Base-by-base conservation (phyloP, 208 protist genomes). In the Acanthamoeba castellanii region DNA sequence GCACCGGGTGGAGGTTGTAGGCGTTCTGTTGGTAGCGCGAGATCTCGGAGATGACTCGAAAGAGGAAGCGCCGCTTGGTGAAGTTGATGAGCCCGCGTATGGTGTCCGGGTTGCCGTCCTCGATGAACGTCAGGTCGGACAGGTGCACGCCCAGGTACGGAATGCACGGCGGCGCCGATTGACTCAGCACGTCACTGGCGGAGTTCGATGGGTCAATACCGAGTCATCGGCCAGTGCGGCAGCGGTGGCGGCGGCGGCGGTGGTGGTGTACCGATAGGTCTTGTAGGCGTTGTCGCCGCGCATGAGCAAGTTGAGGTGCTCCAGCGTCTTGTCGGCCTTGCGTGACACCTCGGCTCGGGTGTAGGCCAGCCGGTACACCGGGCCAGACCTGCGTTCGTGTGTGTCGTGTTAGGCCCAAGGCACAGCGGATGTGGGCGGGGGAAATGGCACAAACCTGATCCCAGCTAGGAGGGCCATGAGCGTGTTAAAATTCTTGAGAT, bases 401-500 rank as follows among this genome's bases (percentile, higher is more conserved):
- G 20, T 72, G 11, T 4, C 9, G 13, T 25, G 25, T 37, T 72
- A 34, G 66, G 42, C 42, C 42, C 59, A 66, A n/a, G 16, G 27
- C 16, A 66, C 55, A 59, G 52, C 52, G 52, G 52, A 5, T 57
- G 52, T 57, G n/a, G n/a, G n/a, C n/a, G n/a, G 22, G 59, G 2
- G 59, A n/a, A 30, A 3, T 2, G 30, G 16, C 0, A 61, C 72
- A 2, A 57, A 92, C 74, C 95, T 95, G 11, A 97, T 61, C 20
- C 96, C 96, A 5, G 95, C 93, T 45, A 96, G 93, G 20, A 97
- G 72, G 20, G 93, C 94, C 64, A 97, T 95, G 3, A 96, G 52
- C 14, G 96, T 96, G 84, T 97, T 96, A 68, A 96, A 97, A 74
- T 97, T 97, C 50, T 97, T 97, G 66, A 97, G 92, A 7, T 93